Percentiles rank a stretch among this genome's conserved stretches.
phyloP scores from a whole-genome alignment of 2,329 filamentous ascomycete genomes.

The Trichophyton mentagrophytes region DNA sequence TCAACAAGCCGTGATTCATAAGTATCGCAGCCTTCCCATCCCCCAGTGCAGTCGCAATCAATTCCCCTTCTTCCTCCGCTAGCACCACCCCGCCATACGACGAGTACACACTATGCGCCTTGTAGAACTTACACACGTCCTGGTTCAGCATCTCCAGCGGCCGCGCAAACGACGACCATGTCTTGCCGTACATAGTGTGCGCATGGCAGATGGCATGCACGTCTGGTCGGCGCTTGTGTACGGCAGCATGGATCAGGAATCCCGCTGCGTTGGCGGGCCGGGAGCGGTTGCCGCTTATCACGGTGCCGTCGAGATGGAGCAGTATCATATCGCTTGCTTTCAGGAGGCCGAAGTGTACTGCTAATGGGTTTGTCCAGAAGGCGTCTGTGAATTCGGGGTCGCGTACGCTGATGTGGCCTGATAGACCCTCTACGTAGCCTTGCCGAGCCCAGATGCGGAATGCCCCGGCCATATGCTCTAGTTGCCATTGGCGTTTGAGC shows the following conservation, averaged over 20 bases:
- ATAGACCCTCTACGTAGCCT: slow-evolving; percentile 36
- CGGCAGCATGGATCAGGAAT: slow-evolving; percentile 35
- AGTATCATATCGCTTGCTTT: slow-evolving; percentile 34
- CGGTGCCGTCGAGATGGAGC: slow-evolving; percentile 30
- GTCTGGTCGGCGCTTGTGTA: slow-evolving; percentile 44
- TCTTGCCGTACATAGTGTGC: slow-evolving; percentile 35
- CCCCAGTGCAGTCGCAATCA: slow-evolving; percentile 52
- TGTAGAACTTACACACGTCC: slow-evolving; percentile 49
- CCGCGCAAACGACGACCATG: slow-evolving; percentile 32
- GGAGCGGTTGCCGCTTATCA: slow-evolving; percentile 8
- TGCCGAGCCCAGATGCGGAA: slow-evolving; percentile 39
- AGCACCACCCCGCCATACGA: slow-evolving; percentile 54
- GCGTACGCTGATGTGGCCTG: slow-evolving; percentile 35
- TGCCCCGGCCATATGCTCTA: slow-evolving; percentile 35
- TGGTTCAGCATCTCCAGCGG: slow-evolving; percentile 36
- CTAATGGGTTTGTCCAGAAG: slow-evolving; percentile 28
- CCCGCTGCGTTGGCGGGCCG: slow-evolving; percentile 36
- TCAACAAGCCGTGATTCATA: slow-evolving; percentile 60
- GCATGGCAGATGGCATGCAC: slow-evolving; percentile 36
- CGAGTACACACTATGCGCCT: slow-evolving; percentile 52
- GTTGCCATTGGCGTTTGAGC: slow-evolving; percentile 25
- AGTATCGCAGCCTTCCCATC: slow-evolving; percentile 51
- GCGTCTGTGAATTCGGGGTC: slow-evolving; percentile 10
- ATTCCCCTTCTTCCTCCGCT: slow-evolving; percentile 49
- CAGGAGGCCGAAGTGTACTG: slow-evolving; percentile 35